Base-by-base conservation (phyloP, 2,329 filamentous ascomycete genomes). In the Hypomyces perniciosus region DNA sequence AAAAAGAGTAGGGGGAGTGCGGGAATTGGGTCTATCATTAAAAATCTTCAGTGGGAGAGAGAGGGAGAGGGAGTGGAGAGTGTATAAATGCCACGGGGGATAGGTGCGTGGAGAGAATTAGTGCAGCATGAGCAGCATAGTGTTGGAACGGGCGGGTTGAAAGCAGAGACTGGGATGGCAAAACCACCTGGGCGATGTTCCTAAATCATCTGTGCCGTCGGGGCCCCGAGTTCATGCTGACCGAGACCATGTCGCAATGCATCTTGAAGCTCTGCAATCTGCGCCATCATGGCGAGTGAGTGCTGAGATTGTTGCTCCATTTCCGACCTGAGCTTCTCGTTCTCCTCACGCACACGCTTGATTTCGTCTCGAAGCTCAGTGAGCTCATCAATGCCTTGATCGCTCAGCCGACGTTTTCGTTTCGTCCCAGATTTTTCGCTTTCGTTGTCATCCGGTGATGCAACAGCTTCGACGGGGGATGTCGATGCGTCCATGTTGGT, bases 271-370 rank as follows among this genome's bases (percentile, higher is more conserved):
- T 74, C 67, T 1, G 68, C 65, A 27, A 78, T 73, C 57, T 78
- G 74, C 39, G 71, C 66, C 69, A 77, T 72, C 72, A 78, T 75
- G 30, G 69, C 65, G 9, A 71, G 60, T 4, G 69, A 72, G 55
- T 76, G 71, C 40, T 70, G 70, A 13, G 67, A 72, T 54, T 80
- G 77, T 39, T 72, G 67, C 37, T 78, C 70, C 54, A 79, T 68
- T 51, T 79, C 72, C 12, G 66, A 62, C 55, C 72, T 73, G 43
- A 84, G 70, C 58, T 83, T 79, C 55, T 81, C 73, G 53, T 85
- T 84, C 64, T 88, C 84, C 42, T 72, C 72, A n/a, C 79, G 76
- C 34, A 89, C 69, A 33, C 83, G 76, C 68, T 86, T 87, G 54
- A 86, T 68, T 62, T 88, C 83, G 43, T 81, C 77, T 20, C 79